Conservation (phyloP, 805 yeast species). For the Candida sakaeoensis region DNA sequence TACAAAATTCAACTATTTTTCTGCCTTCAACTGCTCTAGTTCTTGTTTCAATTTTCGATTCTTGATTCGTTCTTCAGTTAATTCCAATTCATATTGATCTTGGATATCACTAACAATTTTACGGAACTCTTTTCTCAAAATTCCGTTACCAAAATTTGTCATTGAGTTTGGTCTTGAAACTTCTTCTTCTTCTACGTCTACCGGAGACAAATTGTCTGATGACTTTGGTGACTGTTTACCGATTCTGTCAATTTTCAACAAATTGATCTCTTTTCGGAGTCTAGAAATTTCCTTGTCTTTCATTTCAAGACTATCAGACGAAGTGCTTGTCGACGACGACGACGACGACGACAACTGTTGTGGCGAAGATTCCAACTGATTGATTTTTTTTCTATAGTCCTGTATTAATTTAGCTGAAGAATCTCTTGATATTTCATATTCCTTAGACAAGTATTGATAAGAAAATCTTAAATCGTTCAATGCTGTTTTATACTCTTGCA, state of each 20-base stretch:
- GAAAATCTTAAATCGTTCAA: conserved; percentile 67
- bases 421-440: conserved; percentile 62
- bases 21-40: conserved; percentile 11
- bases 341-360: conserved; percentile 4
- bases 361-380: conserved; percentile 36
- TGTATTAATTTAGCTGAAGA: conserved; percentile 52
- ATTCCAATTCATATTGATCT: conserved; percentile 55
- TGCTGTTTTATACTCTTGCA: conserved; percentile 50
- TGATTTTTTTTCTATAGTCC: conserved; percentile 49
- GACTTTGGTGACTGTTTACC: conserved; percentile 22
- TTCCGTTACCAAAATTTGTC: conserved; percentile 43
- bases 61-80: conserved; percentile 52
- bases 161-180: conserved; percentile 16
- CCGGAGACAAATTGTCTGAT: conserved; percentile 11
- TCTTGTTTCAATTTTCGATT: conserved; percentile 39
- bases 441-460: conserved; percentile 63
- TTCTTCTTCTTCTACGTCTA: conserved; percentile 20
- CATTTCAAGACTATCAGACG: conserved; percentile 11
- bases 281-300: conserved; percentile 41
- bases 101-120: conserved; percentile 61
- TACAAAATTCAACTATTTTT: not conserved
- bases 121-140: conserved; percentile 65
- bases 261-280: conserved; percentile 43
- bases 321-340: not conserved
- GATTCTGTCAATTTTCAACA: conserved; percentile 42